Percentiles rank a stretch among this genome's conserved stretches.
phyloP scores from a whole-genome alignment of 805 yeast species.

The Starmerella bombicola region DNA sequence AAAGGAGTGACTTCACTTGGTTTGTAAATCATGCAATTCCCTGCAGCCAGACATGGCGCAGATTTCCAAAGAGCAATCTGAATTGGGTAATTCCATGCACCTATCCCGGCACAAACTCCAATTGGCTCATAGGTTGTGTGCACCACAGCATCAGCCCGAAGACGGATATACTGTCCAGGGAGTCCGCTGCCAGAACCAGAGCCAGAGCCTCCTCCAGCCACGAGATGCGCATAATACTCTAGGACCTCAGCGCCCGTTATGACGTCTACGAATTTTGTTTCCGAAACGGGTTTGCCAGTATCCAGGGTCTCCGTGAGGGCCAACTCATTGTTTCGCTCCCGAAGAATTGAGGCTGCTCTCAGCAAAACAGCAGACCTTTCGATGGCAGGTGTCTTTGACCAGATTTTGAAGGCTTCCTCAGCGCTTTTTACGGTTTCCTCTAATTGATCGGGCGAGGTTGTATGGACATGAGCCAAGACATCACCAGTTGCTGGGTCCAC shows the following conservation, averaged over 20 bases:
- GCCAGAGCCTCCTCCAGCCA: constrained; percentile 37
- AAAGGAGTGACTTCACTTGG: constrained; percentile 65
- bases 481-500: constrained; percentile 63
- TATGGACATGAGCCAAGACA: constrained; percentile 52
- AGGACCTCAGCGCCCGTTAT: constrained; percentile 47
- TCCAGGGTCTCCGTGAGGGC: constrained; percentile 67
- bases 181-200: constrained; percentile 31
- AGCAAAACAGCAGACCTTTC: constrained; percentile 47
- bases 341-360: constrained; percentile 60
- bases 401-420: constrained; percentile 52
- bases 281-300: constrained; percentile 74
- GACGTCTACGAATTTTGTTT: constrained; percentile 22
- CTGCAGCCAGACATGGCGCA: constrained; percentile 70
- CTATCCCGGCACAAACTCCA: constrained; percentile 55
- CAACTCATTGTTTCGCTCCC: constrained; percentile 57
- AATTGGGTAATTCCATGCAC: constrained; percentile 60
- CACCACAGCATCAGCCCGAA: constrained; percentile 45
- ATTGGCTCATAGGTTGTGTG: constrained; percentile 54
- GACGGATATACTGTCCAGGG: constrained; percentile 46
- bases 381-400: constrained; percentile 61
- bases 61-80: constrained; percentile 65
- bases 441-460: constrained; percentile 64
- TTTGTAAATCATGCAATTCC: constrained; percentile 57
- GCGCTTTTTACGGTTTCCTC: constrained; percentile 79
- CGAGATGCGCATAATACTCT: constrained; percentile 54